Conservation (phyloP, 257 asterid species). For the Coffea canephora region DNA sequence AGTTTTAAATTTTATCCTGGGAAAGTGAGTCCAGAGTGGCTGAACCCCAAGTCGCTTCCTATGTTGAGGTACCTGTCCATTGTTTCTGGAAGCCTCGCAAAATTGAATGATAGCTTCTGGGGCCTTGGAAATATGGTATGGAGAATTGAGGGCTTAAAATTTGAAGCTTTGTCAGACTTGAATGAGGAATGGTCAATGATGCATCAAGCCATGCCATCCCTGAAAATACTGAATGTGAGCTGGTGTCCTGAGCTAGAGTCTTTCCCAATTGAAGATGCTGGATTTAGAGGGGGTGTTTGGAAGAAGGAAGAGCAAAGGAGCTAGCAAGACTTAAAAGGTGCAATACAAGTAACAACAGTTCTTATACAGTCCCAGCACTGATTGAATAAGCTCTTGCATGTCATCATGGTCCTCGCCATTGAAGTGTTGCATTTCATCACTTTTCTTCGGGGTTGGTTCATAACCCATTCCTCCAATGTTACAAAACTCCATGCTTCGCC, state of each 20-base stretch:
- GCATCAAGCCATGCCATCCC: constrained; percentile 29
- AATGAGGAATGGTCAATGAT: constrained; percentile 28
- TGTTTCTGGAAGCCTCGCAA: constrained; percentile 22
- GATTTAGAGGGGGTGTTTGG: constrained; percentile 37
- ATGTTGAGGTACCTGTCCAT: constrained; percentile 29
- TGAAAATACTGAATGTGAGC: constrained; percentile 29
- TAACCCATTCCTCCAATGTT: neutral
- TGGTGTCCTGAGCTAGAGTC: constrained; percentile 36
- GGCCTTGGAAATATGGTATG: constrained; percentile 22
- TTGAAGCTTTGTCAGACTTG: constrained; percentile 34
- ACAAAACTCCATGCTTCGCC: neutral
- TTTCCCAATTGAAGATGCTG: constrained; percentile 36
- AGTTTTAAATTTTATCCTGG: constrained; percentile 29
- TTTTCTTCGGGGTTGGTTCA: neutral
- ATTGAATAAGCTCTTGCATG: neutral
- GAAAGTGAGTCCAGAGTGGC: constrained; percentile 30
- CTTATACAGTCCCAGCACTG: too few species aligned
- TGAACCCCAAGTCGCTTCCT: constrained; percentile 30
- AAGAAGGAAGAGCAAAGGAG: constrained; percentile 19
- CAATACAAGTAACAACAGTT: neutral
- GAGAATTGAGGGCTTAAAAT: constrained; percentile 32
- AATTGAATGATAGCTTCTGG: constrained; percentile 29
- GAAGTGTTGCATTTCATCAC: neutral
- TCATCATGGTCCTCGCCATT: too few species aligned
- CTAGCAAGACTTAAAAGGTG: neutral